Conservation (phyloP, 2,329 filamentous ascomycete species). For the Dendryphion nanum region DNA sequence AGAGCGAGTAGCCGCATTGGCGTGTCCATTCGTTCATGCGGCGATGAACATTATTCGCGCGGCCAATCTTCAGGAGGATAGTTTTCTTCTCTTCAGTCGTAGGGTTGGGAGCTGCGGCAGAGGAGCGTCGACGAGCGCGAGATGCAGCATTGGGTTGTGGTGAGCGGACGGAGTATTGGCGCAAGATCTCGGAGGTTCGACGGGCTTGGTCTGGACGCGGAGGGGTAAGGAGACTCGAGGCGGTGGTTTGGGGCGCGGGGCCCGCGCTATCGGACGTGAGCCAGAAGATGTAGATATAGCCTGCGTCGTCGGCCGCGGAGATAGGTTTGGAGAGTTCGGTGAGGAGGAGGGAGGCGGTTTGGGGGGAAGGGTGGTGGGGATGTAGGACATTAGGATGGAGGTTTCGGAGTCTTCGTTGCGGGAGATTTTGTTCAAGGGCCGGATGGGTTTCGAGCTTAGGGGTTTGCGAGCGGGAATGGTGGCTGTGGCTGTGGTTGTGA, state of each 20-base stretch:
- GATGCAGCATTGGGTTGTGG: constrained; percentile 6
- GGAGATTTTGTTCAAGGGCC: constrained; percentile 20
- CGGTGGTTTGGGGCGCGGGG: constrained; percentile 50
- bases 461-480: constrained; percentile 22
- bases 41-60: constrained; percentile 79
- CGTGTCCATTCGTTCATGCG: constrained; percentile 90
- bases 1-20: constrained; percentile 87
- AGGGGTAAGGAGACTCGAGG: constrained; percentile 50
- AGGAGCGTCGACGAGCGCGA: constrained; percentile 5
- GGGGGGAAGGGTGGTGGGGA: constrained; percentile 67
- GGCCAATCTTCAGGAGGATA: constrained; percentile 65
- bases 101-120: constrained; percentile 15
- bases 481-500: constrained; percentile 4
- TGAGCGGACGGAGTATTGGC: constrained; percentile 29
- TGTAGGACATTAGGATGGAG: constrained; percentile 59
- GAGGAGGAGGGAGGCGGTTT: constrained; percentile 68
- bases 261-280: constrained; percentile 66
- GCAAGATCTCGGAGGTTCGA: constrained; percentile 32
- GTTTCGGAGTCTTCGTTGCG: constrained; percentile 29
- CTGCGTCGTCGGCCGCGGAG: constrained; percentile 69
- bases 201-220: constrained; percentile 35
- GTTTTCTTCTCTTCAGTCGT: constrained; percentile 50
- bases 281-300: constrained; percentile 99
- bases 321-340: constrained; percentile 75
- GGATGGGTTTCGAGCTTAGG: constrained; percentile 20